These are phyloP conservation scores for Pisolithus marmoratus DNA, from an alignment of 768 basidiomycete genomes.

Conservation along the genomic window DNA sequence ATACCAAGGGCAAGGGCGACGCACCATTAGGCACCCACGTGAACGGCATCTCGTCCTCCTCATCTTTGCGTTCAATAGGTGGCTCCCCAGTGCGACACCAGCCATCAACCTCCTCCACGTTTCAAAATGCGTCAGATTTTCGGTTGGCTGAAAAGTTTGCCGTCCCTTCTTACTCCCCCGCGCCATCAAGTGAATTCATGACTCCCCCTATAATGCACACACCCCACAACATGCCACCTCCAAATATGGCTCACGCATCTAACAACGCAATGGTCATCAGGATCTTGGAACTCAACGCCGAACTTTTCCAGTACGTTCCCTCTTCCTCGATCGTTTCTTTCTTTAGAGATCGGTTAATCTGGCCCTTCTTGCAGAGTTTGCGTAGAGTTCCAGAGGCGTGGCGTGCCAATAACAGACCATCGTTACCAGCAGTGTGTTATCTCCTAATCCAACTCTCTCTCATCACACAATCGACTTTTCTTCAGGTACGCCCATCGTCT, in stretches of 20 bases:
- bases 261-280: conserved; percentile 43
- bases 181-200: conserved; percentile 23
- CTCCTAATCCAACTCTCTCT: neutral
- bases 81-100: conserved; percentile 18
- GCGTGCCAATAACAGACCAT: conserved; percentile 40
- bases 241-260: conserved; percentile 4
- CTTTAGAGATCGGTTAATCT: conserved; percentile 3
- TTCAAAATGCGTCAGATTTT: conserved; percentile 17
- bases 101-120: conserved; percentile 10
- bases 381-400: conserved; percentile 54
- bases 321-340: neutral
- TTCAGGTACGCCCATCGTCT: conserved; percentile 55
- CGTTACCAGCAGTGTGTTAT: conserved; percentile 53
- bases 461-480: conserved; percentile 8
- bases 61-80: conserved; percentile 12
- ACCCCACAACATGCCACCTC: conserved; percentile 18
- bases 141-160: conserved; percentile 19
- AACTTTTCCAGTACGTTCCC: conserved; percentile 56
- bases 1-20: conserved; percentile 12
- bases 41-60: conserved; percentile 17
- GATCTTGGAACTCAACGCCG: conserved; percentile 63
- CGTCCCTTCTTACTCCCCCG: conserved; percentile 22
- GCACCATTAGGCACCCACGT: conserved; percentile 8
- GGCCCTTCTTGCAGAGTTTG: conserved; percentile 40
- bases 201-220: conserved; percentile 21